These are phyloP conservation scores for Ecytonucleospora hepatopenaei DNA, from an alignment of 371 early-diverging fungal species.

Conservation along the genomic window DNA sequence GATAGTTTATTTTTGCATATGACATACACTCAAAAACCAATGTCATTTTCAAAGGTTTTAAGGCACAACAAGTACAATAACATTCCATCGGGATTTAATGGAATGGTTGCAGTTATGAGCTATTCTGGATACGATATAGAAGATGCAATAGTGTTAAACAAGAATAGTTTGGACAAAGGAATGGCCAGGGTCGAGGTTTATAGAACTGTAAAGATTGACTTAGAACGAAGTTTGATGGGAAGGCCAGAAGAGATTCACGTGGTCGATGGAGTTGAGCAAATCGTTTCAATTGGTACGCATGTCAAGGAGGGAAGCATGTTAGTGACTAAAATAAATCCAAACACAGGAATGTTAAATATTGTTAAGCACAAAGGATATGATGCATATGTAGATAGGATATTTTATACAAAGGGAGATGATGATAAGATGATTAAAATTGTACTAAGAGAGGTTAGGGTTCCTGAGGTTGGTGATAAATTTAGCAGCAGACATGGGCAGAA, in stretches of 20 bases:
- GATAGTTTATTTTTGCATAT: conserved; percentile 86
- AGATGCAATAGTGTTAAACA: conserved; percentile 94
- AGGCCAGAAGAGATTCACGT: conserved; percentile 66
- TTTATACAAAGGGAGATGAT: conserved; percentile 78
- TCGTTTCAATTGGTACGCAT: conserved; percentile 66
- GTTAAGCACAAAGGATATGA: conserved; percentile 51
- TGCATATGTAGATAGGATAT: conserved; percentile 61
- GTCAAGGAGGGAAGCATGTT: conserved; percentile 64
- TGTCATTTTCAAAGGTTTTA: conserved; percentile 90
- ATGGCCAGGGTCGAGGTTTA: conserved; percentile 87
- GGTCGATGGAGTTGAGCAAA: conserved; percentile 62
- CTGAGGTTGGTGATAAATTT: conserved; percentile 98
- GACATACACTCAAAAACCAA: conserved; percentile 90
- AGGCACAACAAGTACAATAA: conserved; percentile 89
- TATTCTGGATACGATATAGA: conserved; percentile 99
- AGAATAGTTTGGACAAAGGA: conserved; percentile 89
- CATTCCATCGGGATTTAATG: conserved; percentile 95
- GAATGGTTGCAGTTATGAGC: conserved; percentile 94
- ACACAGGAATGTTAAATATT: conserved; percentile 61
- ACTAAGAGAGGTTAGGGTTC: conserved; percentile 82
- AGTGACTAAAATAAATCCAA: conserved; percentile 72
- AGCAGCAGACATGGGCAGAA: conserved; percentile 98
- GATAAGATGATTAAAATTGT: conserved; percentile 81
- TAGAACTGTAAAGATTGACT: conserved; percentile 66
- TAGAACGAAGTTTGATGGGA: conserved; percentile 72